Evolutionary conservation across 768 basidiomycete genomes (phyloP).

Genomic region (Suillus discolor): DNA sequence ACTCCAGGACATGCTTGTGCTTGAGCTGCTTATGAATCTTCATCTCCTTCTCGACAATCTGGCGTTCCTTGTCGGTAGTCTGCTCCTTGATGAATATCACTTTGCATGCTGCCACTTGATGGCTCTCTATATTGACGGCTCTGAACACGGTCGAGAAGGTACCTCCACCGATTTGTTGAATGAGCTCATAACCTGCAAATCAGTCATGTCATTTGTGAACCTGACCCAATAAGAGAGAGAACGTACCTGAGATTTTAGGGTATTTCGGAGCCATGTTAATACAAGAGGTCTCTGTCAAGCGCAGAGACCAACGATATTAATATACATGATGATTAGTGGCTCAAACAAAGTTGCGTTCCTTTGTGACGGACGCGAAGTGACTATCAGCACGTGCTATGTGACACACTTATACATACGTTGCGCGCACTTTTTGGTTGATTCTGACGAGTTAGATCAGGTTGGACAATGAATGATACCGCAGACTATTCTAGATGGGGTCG

Average conservation of each 20-base stretch:
- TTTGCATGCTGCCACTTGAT: slow-evolving; percentile 86
- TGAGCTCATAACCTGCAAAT: slow-evolving; percentile 66
- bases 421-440: no score
- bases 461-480: no score
- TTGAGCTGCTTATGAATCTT: slow-evolving; percentile 82
- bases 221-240: neutral
- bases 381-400: slow-evolving; percentile 16
- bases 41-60: slow-evolving; percentile 90
- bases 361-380: slow-evolving; percentile 34
- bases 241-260: slow-evolving; percentile 33
- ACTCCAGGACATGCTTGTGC: slow-evolving; percentile 80
- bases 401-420: neutral
- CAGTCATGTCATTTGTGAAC: neutral
- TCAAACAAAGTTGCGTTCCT: neutral
- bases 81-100: slow-evolving; percentile 64
- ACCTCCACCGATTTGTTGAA: slow-evolving; percentile 82
- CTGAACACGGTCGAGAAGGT: slow-evolving; percentile 90
- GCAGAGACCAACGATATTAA: neutral
- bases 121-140: slow-evolving; percentile 68
- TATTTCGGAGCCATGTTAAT: slow-evolving; percentile 28
- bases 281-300: slow-evolving; percentile 7
- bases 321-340: slow-evolving; percentile 14
- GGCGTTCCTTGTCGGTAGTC: slow-evolving; percentile 70
- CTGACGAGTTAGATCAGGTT: no score
- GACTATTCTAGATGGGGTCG: no score